Conservation (phyloP, 768 basidiomycete genomes). For the Leccinum olivaceopallidum region DNA sequence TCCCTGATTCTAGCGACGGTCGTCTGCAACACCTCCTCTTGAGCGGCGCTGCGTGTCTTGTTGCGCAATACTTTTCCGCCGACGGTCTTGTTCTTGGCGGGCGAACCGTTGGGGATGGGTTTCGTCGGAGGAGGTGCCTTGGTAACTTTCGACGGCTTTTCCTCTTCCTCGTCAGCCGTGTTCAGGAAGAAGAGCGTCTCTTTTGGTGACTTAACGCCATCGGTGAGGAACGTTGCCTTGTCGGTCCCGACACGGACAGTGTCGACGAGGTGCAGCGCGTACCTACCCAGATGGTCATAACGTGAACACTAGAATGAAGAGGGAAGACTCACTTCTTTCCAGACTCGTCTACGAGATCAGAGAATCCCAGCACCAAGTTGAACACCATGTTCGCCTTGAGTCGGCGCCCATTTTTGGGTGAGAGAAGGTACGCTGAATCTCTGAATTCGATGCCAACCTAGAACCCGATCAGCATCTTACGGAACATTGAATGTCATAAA, state of each 20-base stretch:
- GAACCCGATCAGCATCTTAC: background rate
- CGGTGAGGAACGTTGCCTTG: slow-evolving; percentile 70
- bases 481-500: slow-evolving; percentile 3
- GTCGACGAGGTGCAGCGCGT: slow-evolving; percentile 85
- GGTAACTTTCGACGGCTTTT: slow-evolving; percentile 53
- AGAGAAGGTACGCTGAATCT: slow-evolving; percentile 81
- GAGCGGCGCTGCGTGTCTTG: slow-evolving; percentile 85
- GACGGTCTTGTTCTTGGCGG: slow-evolving; percentile 70
- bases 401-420: slow-evolving; percentile 71
- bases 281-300: slow-evolving; percentile 46
- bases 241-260: slow-evolving; percentile 77
- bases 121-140: slow-evolving; percentile 54
- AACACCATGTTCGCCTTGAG: slow-evolving; percentile 83
- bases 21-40: slow-evolving; percentile 81
- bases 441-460: slow-evolving; percentile 97
- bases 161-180: slow-evolving; percentile 54
- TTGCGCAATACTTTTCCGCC: slow-evolving; percentile 87
- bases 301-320: background rate
- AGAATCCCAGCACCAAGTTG: slow-evolving; percentile 82
- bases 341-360: slow-evolving; percentile 72
- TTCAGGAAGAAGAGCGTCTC: slow-evolving; percentile 88
- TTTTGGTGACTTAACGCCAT: slow-evolving; percentile 80
- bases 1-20: slow-evolving; percentile 78
- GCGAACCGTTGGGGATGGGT: slow-evolving; percentile 62
- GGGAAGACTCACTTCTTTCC: slow-evolving; percentile 66